Evolutionary conservation across 2,329 filamentous ascomycete genomes (phyloP).

Genomic region (Alternaria sp.): DNA sequence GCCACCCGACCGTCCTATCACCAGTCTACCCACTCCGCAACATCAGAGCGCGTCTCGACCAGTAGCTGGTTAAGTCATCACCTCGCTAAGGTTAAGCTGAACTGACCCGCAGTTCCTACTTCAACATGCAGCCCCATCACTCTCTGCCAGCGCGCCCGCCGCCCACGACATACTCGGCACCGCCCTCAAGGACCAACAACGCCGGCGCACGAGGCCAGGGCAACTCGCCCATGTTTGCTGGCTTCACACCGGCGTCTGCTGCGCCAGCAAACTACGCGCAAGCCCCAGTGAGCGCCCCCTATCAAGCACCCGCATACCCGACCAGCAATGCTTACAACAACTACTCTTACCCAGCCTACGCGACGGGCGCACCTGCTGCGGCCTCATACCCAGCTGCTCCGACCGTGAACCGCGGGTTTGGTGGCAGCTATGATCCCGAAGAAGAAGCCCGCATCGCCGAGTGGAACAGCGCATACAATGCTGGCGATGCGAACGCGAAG

Average conservation of each 20-base stretch:
- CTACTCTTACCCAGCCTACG: conserved; percentile 79
- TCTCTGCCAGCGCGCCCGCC: conserved; percentile 82
- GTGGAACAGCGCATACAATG: conserved; percentile 90
- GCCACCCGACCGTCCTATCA: conserved; percentile 5
- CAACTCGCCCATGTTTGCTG: conserved; percentile 54
- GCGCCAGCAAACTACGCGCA: conserved; percentile 47
- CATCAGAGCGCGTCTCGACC: conserved; percentile 11
- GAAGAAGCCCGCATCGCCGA: conserved; percentile 91
- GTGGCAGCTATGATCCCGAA: conserved; percentile 69
- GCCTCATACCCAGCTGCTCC: conserved; percentile 28
- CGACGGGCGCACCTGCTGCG: conserved; percentile 45
- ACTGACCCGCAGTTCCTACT: conserved; percentile 17
- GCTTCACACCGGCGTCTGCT: conserved; percentile 62
- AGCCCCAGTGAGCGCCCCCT: conserved; percentile 51
- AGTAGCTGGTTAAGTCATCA: conserved; percentile 33
- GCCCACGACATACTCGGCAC: conserved; percentile 65
- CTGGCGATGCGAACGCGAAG: conserved; percentile 59
- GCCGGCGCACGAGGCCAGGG: conserved; percentile 35
- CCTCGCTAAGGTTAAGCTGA: conserved; percentile 21
- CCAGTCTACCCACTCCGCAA: conserved; percentile 10
- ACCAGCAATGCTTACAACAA: conserved; percentile 55
- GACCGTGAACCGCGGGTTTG: conserved; percentile 39
- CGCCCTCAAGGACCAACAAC: conserved; percentile 58
- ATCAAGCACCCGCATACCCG: conserved; percentile 49
- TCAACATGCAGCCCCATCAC: conserved; percentile 52